phyloP scores from a whole-genome alignment of 495 filamentous ascomycete species.

The Jackrogersella multiformis region DNA sequence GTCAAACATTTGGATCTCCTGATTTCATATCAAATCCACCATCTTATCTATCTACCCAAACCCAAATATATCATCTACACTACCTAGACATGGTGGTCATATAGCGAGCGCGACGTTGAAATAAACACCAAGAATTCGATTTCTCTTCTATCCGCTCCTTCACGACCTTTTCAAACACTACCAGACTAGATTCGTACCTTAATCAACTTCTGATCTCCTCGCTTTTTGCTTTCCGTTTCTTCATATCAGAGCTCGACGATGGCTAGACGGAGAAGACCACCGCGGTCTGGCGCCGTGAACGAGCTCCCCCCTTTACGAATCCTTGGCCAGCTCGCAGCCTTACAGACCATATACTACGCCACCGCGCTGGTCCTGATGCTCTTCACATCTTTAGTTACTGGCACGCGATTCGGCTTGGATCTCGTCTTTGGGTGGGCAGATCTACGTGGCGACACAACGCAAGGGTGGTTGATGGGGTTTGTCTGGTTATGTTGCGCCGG shows the following conservation, averaged over 20 bases:
- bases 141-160: conserved; percentile 33
- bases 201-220: not conserved
- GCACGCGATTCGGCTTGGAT: conserved; percentile 72
- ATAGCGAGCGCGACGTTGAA: conserved; percentile 38
- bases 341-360: conserved; percentile 88
- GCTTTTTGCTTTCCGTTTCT: not conserved
- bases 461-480: conserved; percentile 90
- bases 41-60: too few relatives aligned
- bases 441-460: conserved; percentile 87
- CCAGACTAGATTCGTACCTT: not conserved
- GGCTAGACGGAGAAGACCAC: conserved; percentile 79
- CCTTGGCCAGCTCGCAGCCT: conserved; percentile 81
- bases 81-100: conserved; percentile 34
- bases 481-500: conserved; percentile 85
- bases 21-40: not conserved
- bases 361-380: conserved; percentile 78
- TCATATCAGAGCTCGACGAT: conserved; percentile 51
- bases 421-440: conserved; percentile 82
- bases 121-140: conserved; percentile 4
- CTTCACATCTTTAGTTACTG: conserved; percentile 88
- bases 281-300: conserved; percentile 78
- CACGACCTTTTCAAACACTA: conserved; percentile 3
- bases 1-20: too few relatives aligned
- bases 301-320: conserved; percentile 88
- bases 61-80: not conserved